Evolutionary conservation across 352 stramenopile species (phyloP).

Genomic region (Peronospora farinosa): DNA sequence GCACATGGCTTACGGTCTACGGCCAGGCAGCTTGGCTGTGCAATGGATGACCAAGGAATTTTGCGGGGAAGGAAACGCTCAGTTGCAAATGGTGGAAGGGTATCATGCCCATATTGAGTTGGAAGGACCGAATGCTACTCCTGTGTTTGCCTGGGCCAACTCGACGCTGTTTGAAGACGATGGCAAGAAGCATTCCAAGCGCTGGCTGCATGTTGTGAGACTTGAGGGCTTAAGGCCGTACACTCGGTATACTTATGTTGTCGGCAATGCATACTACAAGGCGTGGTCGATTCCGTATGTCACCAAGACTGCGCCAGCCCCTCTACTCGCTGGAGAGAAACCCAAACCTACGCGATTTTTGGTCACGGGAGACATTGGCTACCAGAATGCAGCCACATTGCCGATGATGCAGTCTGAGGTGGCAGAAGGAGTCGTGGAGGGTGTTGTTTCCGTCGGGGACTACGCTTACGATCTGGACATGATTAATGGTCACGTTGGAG

Average conservation of each 20-base stretch:
- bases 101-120: conserved; percentile 45
- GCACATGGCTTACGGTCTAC: conserved; percentile 66
- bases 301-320: conserved; percentile 57
- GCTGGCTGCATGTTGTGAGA: conserved; percentile 61
- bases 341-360: conserved; percentile 58
- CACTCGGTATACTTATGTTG: conserved; percentile 76
- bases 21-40: conserved; percentile 53
- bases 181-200: conserved; percentile 47
- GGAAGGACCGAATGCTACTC: conserved; percentile 27
- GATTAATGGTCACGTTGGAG: conserved; percentile 68
- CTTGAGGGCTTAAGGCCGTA: conserved; percentile 57
- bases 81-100: conserved; percentile 54
- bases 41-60: conserved; percentile 74
- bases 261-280: conserved; percentile 62
- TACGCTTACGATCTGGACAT: conserved; percentile 87
- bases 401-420: conserved; percentile 86
- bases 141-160: conserved; percentile 39
- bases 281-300: conserved; percentile 77
- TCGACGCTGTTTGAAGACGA: conserved; percentile 66
- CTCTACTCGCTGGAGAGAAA: conserved; percentile 15
- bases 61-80: conserved; percentile 36
- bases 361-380: conserved; percentile 84
- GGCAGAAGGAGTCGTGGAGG: conserved; percentile 64
- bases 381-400: conserved; percentile 83
- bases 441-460: conserved; percentile 82